Conservation (phyloP, 2,329 filamentous ascomycete genomes). For the Lasiodiplodia gonubiensis region DNA sequence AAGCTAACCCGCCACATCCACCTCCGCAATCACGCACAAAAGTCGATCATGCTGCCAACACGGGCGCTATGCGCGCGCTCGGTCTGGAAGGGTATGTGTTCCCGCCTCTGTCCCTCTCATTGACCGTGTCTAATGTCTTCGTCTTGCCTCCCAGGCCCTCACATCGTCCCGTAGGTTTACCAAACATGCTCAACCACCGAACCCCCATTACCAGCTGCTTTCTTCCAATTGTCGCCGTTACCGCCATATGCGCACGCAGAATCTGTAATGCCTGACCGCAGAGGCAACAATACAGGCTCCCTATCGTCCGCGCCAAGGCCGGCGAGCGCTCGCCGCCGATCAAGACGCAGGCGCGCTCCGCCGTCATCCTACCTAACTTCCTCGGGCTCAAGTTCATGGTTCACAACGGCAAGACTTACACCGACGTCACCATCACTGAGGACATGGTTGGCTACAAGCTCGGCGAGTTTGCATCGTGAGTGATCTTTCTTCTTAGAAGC, state of each 20-base stretch:
- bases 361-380: slow-evolving; percentile 90
- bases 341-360: slow-evolving; percentile 82
- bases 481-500: slow-evolving; percentile 46
- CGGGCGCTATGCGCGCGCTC: slow-evolving; percentile 70
- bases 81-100: slow-evolving; percentile 79
- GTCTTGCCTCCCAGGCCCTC: slow-evolving; percentile 59
- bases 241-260: background rate
- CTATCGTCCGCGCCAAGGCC: slow-evolving; percentile 65
- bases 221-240: background rate
- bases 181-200: slow-evolving; percentile 22
- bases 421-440: slow-evolving; percentile 83
- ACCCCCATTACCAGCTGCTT: background rate
- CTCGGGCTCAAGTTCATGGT: slow-evolving; percentile 88
- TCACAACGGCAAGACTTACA: slow-evolving; percentile 88
- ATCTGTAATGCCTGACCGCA: background rate
- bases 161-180: slow-evolving; percentile 70
- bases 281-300: slow-evolving; percentile 56
- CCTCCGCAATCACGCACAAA: slow-evolving; percentile 1
- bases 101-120: background rate
- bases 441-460: slow-evolving; percentile 97
- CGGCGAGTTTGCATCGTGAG: slow-evolving; percentile 85
- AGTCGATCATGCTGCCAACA: slow-evolving; percentile 48
- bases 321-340: slow-evolving; percentile 74
- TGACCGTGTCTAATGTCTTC: slow-evolving; percentile 35
- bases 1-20: background rate